A percentile compares a stretch with the other conserved stretches of the same genome.
Evolutionary conservation across 352 stramenopile genomes (phyloP).

Genomic region (Phytophthora tubulina): DNA sequence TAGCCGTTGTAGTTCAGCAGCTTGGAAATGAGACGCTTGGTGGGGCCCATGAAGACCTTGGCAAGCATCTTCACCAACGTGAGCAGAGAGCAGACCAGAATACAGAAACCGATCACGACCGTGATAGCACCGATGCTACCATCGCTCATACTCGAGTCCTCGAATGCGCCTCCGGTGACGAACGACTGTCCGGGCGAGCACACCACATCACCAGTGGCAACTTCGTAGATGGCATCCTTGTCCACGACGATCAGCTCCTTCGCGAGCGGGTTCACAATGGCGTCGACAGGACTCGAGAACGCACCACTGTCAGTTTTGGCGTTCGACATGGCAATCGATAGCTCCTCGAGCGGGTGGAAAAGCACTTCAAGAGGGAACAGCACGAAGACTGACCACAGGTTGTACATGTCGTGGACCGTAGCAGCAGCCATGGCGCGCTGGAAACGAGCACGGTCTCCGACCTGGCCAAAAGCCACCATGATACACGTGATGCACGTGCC

Average conservation of each 20-base stretch:
- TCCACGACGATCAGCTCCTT: constrained; percentile 49
- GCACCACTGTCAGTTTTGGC: constrained; percentile 42
- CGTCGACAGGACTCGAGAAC: constrained; percentile 58
- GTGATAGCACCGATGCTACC: constrained; percentile 57
- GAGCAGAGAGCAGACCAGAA: constrained; percentile 60
- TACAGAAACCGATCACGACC: constrained; percentile 54
- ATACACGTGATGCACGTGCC: constrained; percentile 92
- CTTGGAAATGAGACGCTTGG: constrained; percentile 86
- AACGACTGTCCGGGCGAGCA: constrained; percentile 47
- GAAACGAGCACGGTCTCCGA: constrained; percentile 75
- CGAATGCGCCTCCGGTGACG: constrained; percentile 51
- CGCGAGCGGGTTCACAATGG: constrained; percentile 52
- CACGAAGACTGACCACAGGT: constrained; percentile 85
- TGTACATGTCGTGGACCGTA: constrained; percentile 86
- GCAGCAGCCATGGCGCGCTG: constrained; percentile 70
- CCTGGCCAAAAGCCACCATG: constrained; percentile 91
- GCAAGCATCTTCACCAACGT: constrained; percentile 63
- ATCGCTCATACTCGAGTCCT: constrained; percentile 45
- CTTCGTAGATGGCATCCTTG: constrained; percentile 51
- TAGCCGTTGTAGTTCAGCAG: constrained; percentile 92
- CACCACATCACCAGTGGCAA: constrained; percentile 39
- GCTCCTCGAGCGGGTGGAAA: constrained; percentile 65
- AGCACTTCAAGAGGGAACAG: constrained; percentile 79
- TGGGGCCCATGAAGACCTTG: constrained; percentile 82
- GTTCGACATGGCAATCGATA: constrained; percentile 58